phyloP scores from a whole-genome alignment of 2,329 filamentous ascomycete species.

The Aspergillus nomiae region DNA sequence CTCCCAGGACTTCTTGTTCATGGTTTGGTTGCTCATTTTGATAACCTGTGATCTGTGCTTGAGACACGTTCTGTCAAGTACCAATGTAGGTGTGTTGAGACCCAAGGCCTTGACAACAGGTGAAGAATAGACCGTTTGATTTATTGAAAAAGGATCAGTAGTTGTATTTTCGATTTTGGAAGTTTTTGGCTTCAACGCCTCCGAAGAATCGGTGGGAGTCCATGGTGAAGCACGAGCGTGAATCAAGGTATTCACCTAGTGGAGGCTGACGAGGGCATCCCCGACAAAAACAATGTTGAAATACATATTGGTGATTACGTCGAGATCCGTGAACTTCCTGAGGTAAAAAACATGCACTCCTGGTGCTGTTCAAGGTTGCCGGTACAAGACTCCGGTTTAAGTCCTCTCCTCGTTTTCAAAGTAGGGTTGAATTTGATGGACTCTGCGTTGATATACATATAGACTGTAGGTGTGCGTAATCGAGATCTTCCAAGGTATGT shows the following conservation, averaged over 20 bases:
- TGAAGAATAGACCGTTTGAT: not conserved
- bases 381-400: conserved; percentile 2
- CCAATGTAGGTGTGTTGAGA: not conserved
- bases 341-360: conserved; percentile 13
- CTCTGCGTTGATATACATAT: conserved; percentile 25
- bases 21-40: conserved; percentile 30
- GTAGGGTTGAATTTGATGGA: conserved; percentile 11
- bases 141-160: conserved; percentile 11
- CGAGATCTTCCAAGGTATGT: not conserved
- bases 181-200: conserved; percentile 35
- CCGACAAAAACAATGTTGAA: conserved; percentile 23
- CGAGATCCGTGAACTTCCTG: conserved; percentile 6
- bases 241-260: conserved; percentile 29
- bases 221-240: conserved; percentile 32
- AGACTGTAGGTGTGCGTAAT: conserved; percentile 14
- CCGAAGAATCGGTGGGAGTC: conserved; percentile 28
- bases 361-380: conserved; percentile 3
- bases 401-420: conserved; percentile 11
- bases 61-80: not conserved
- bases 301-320: conserved; percentile 29
- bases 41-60: conserved; percentile 9
- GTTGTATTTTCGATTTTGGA: conserved; percentile 13
- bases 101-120: conserved; percentile 6
- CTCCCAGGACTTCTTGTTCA: conserved; percentile 38
- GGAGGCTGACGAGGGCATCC: conserved; percentile 28